These are phyloP conservation scores for Trypanosoma vivax DNA, from an alignment of 208 protist species.

Conservation along the genomic window DNA sequence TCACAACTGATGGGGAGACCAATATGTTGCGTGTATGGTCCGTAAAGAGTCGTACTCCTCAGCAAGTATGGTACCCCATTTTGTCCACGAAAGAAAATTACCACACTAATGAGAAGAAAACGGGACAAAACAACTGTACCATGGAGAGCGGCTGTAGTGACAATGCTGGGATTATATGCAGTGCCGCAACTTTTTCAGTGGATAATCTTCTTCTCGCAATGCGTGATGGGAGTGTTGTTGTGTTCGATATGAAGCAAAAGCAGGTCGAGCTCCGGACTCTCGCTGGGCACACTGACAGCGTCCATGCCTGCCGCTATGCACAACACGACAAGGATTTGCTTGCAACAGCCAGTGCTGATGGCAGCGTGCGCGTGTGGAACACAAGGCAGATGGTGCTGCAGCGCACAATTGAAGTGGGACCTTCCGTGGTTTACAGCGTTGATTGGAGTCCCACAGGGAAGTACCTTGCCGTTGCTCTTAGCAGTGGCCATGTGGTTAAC, in stretches of 20 bases:
- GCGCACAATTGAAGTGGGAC: constrained; percentile 43
- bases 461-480: constrained; percentile 58
- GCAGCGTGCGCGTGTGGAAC: constrained; percentile 85
- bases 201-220: constrained; percentile 54
- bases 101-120: background rate
- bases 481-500: constrained; percentile 68
- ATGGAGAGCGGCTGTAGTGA: too few species aligned
- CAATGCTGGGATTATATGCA: constrained; percentile 1
- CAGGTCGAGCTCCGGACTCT: constrained; percentile 45
- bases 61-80: constrained; percentile 30
- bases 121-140: background rate
- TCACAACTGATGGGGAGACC: constrained; percentile 53
- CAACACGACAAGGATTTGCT: constrained; percentile 72
- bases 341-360: constrained; percentile 76
- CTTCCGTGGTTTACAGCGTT: constrained; percentile 63
- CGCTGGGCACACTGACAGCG: constrained; percentile 75
- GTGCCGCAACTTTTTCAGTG: constrained; percentile 4
- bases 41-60: constrained; percentile 42
- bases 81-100: background rate
- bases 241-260: constrained; percentile 62
- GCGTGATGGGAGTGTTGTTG: constrained; percentile 56
- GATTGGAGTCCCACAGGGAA: constrained; percentile 84
- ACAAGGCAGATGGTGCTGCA: constrained; percentile 41
- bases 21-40: constrained; percentile 62
- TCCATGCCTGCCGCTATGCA: constrained; percentile 66